These are phyloP conservation scores for Helotiales sp. DNA, from an alignment of 2,329 filamentous ascomycete species.

Conservation along the genomic window DNA sequence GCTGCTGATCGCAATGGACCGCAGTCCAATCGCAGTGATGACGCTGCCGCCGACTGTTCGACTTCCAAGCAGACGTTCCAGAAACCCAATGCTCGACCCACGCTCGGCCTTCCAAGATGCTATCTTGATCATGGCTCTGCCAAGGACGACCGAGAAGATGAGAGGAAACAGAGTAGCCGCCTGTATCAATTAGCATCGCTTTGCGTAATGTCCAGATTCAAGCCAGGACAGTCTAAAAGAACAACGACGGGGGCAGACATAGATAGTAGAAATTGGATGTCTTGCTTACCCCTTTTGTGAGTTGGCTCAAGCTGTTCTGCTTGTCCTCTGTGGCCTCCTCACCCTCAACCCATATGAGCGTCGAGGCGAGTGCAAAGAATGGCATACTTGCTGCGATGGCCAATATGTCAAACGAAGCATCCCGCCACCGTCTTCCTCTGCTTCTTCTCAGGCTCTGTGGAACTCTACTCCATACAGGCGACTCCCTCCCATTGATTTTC, in stretches of 20 bases:
- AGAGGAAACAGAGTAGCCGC: constrained; percentile 23
- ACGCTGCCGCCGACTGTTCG: constrained; percentile 17
- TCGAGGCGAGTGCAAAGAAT: constrained; percentile 18
- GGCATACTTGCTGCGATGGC: constrained; percentile 5
- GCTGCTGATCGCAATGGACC: constrained; percentile 8
- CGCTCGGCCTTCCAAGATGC: constrained; percentile 19
- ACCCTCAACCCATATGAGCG: constrained; percentile 13
- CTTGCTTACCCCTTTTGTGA: constrained; percentile 13
- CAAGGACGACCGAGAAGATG: constrained; percentile 23
- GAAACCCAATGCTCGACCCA: constrained; percentile 15
- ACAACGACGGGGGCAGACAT: background rate
- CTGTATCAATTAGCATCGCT: constrained; percentile 8
- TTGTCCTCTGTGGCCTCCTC: constrained; percentile 2
- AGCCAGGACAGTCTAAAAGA: background rate
- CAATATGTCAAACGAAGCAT: constrained; percentile 10
- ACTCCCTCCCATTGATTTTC: constrained; percentile 6
- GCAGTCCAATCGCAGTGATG: constrained; percentile 16
- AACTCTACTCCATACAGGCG: constrained; percentile 11
- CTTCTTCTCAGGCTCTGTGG: constrained; percentile 11
- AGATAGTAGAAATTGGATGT: background rate
- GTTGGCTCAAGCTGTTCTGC: constrained; percentile 16
- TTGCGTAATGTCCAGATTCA: background rate
- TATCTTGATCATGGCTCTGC: constrained; percentile 18
- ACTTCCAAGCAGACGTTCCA: constrained; percentile 23
- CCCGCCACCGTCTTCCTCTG: constrained; percentile 8